Conservation (phyloP, 768 basidiomycete genomes). For the Suillus ampliporus region DNA sequence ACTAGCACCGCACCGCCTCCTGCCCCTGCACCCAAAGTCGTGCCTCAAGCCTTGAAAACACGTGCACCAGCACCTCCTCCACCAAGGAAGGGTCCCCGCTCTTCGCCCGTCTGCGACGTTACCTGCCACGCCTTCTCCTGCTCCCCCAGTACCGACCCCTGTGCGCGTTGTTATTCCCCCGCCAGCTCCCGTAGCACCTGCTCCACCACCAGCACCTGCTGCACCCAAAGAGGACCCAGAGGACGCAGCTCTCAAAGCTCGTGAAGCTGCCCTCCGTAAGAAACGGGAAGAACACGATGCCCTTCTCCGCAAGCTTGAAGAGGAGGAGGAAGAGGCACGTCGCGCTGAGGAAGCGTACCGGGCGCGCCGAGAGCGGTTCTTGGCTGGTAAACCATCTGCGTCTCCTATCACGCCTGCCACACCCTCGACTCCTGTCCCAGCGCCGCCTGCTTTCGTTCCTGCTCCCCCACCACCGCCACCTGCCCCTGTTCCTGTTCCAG, state of each 20-base stretch:
- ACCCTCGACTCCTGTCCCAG: slow-evolving; percentile 40
- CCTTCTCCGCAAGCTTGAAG: slow-evolving; percentile 72
- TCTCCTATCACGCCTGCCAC: slow-evolving; percentile 33
- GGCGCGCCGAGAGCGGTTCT: slow-evolving; percentile 39
- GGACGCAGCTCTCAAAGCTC: slow-evolving; percentile 69
- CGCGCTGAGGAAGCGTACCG: slow-evolving; percentile 49
- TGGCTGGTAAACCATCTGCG: slow-evolving; percentile 44
- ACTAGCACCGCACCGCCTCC: slow-evolving; percentile 50
- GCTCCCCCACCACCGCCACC: slow-evolving; percentile 40
- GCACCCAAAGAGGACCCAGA: slow-evolving; percentile 72
- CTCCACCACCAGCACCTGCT: slow-evolving; percentile 31
- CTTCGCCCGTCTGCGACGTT: slow-evolving; percentile 25
- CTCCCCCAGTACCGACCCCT: slow-evolving; percentile 32
- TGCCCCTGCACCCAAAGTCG: slow-evolving; percentile 39
- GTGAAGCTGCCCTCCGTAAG: slow-evolving; percentile 75
- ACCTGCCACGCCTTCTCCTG: slow-evolving; percentile 28
- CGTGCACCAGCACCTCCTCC: slow-evolving; percentile 47
- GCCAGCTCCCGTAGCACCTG: slow-evolving; percentile 30
- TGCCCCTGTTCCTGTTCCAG: slow-evolving; percentile 20
- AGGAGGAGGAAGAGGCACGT: slow-evolving; percentile 63
- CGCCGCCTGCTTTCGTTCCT: slow-evolving; percentile 42
- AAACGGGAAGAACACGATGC: slow-evolving; percentile 75
- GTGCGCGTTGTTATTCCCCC: slow-evolving; percentile 21
- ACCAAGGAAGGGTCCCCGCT: slow-evolving; percentile 22
- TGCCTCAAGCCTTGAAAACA: slow-evolving; percentile 42